phyloP scores from a whole-genome alignment of 2,329 filamentous ascomycete genomes.

The Exophiala bonariae region DNA sequence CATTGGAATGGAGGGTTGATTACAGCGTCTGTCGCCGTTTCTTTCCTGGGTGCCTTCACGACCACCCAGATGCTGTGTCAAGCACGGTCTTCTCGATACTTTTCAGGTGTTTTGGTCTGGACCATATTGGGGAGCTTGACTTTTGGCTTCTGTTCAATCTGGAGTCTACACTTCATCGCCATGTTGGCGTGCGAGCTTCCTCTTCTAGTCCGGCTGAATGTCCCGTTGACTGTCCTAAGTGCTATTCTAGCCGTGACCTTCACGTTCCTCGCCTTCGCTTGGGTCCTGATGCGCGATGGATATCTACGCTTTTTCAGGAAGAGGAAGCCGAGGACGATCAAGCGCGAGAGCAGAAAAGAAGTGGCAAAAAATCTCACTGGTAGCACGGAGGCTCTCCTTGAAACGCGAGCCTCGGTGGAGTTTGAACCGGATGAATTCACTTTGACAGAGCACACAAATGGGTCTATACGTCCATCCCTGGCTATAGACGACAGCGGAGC shows the following conservation, averaged over 20 bases:
- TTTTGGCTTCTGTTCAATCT: conserved; percentile 36
- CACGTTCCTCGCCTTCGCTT: conserved; percentile 26
- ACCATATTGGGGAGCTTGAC: conserved; percentile 31
- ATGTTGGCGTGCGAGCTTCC: conserved; percentile 35
- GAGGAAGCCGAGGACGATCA: conserved; percentile 6
- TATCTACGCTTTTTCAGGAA: conserved; percentile 17
- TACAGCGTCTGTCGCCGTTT: conserved; percentile 33
- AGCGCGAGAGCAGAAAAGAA: conserved; percentile 5
- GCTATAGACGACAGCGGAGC: neutral
- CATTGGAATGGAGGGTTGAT: conserved; percentile 32
- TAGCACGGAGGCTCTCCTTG: conserved; percentile 19
- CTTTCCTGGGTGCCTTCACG: conserved; percentile 34
- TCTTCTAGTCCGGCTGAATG: conserved; percentile 31
- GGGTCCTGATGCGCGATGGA: conserved; percentile 30
- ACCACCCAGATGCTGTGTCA: conserved; percentile 36
- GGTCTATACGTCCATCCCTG: neutral
- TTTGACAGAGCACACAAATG: neutral
- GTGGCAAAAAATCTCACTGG: conserved; percentile 3
- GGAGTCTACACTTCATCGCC: conserved; percentile 34
- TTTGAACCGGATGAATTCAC: neutral
- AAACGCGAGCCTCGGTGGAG: too few species aligned
- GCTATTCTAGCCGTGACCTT: conserved; percentile 25
- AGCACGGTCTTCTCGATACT: conserved; percentile 30
- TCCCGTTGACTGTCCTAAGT: conserved; percentile 29
- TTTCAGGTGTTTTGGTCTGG: conserved; percentile 33